Evolutionary conservation across 192 early-diverging fungal genomes (phyloP).

Genomic region (Coemansia sp.): DNA sequence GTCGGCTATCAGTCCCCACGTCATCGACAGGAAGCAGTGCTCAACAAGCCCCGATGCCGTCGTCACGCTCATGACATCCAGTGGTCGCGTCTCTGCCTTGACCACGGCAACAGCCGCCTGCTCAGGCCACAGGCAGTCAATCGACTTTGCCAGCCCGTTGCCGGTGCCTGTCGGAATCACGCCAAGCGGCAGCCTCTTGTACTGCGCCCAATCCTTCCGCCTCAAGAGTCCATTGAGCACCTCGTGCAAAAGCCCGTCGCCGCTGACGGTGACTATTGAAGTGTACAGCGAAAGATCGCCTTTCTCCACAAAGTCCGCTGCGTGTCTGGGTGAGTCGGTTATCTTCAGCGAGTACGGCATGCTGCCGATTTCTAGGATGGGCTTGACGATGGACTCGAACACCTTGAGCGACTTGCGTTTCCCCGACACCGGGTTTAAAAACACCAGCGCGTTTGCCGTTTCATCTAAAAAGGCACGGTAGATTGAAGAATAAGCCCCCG

Average conservation of each 20-base stretch:
- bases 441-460: slow-evolving; percentile 27
- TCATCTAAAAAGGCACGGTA: slow-evolving; percentile 15
- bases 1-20: slow-evolving; percentile 62
- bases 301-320: slow-evolving; percentile 31
- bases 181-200: slow-evolving; percentile 41
- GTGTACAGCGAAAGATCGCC: slow-evolving; percentile 42
- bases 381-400: slow-evolving; percentile 52
- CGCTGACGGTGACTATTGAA: slow-evolving; percentile 43
- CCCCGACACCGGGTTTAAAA: slow-evolving; percentile 50
- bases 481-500: neutral
- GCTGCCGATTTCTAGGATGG: slow-evolving; percentile 41
- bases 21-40: slow-evolving; percentile 58
- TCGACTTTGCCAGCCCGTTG: slow-evolving; percentile 53
- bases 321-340: slow-evolving; percentile 34
- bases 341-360: slow-evolving; percentile 41
- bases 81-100: slow-evolving; percentile 49
- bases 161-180: slow-evolving; percentile 50
- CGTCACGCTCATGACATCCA: slow-evolving; percentile 61
- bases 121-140: slow-evolving; percentile 47
- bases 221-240: slow-evolving; percentile 48
- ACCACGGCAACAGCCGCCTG: slow-evolving; percentile 57
- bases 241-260: slow-evolving; percentile 54
- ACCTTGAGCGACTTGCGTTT: slow-evolving; percentile 41
- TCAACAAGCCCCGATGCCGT: slow-evolving; percentile 43
- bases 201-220: slow-evolving; percentile 46